Base-by-base conservation (phyloP, 2,329 filamentous ascomycete species). In the Xylariaceae sp. region DNA sequence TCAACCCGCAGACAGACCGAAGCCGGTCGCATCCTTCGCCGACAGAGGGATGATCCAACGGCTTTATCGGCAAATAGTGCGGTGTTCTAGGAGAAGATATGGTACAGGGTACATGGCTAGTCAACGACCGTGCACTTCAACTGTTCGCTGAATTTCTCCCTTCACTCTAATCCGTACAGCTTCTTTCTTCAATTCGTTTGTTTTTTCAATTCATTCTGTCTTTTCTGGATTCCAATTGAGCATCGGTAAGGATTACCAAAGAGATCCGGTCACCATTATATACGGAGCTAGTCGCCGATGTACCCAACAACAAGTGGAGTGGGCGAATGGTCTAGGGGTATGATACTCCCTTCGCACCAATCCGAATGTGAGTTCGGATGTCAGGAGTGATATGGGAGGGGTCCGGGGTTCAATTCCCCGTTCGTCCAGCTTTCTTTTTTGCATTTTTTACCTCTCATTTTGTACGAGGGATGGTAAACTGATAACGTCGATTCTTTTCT, bases 361-460 rank as follows among this genome's bases (percentile, higher is more conserved):
- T 54, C 30, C n/a, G 17, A 35, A 2, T 5, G 11, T 0, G 2
- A 3, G 6, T 15, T 52, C 42, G 39, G 44, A 50, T 3, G 6
- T 17, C 2, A 9, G 9, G 52, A 53, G 49, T 13, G 3, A 15
- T n/a, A n/a, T 64, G 63, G 63, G 63, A 64, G 61, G 61, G 63
- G 63, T 64, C 63, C 63, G 63, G 63, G 63, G 63, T 64, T 64
- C 63, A 63, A 64, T 64, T 64, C 63, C 63, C 63, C 59, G 63
- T 64, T 59, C 54, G 61, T 64, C 63, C 62, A 59, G 30, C 37
- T 42, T 42, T 13, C 37, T 42, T 42, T 13, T 42, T 9, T n/a
- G n/a, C n/a, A n/a, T n/a, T n/a, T n/a, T n/a, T n/a, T n/a, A n/a
- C n/a, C n/a, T n/a, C n/a, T n/a, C n/a, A n/a, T n/a, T n/a, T n/a